Evolutionary conservation across 2,329 filamentous ascomycete genomes (phyloP), one percentile per base, ranked within the genome.

Genomic region (Orbilia blumenaviensis): DNA sequence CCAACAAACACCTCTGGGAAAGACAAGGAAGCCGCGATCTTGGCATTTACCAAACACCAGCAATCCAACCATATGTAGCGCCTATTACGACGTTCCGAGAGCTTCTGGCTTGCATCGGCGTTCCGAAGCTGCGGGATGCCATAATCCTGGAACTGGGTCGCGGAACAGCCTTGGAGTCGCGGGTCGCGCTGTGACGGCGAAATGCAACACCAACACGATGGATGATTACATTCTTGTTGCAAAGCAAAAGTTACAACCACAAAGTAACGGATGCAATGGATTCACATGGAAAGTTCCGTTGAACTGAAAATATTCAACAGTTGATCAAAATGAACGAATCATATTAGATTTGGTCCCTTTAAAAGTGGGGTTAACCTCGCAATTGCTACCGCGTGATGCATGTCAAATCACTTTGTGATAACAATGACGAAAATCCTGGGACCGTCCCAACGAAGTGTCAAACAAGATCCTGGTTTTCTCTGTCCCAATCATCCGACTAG

Each of bases 121-220:
- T 14, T 23, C 46, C 23, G 21, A 46, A 25, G 14, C 8, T 16
- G 16, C 10, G 44, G 21, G 21, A 23, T 27, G 3, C 44, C 41
- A 21, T 18, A n/a, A 18, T 18, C 23, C 4, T 12, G 10, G 2
- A 34, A n/a, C n/a, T n/a, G n/a, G 8, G 42, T 9, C 9, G 12
- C 21, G 18, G 18, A 46, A 46, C 42, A 3, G 23, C 18, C 21
- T 12, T 29, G 9, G 25, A 34, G 27, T 52, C 14, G 27, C 25
- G 48, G n/a, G n/a, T n/a, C n/a, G n/a, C n/a, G n/a, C n/a, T n/a
- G n/a, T n/a, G n/a, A n/a, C 27, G 9, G 34, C 48, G 48, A 34
- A 54, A 54, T 54, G 12, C 48, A 54, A 54, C 48, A 54, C 27
- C 27, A 54, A 54, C 48, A 54, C 48, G 10, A n/a, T 2, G 23